Percentiles rank a stretch among this genome's conserved stretches.
Evolutionary conservation across 345 rosid species (phyloP).

Genomic region (Syzygium oleosum): DNA sequence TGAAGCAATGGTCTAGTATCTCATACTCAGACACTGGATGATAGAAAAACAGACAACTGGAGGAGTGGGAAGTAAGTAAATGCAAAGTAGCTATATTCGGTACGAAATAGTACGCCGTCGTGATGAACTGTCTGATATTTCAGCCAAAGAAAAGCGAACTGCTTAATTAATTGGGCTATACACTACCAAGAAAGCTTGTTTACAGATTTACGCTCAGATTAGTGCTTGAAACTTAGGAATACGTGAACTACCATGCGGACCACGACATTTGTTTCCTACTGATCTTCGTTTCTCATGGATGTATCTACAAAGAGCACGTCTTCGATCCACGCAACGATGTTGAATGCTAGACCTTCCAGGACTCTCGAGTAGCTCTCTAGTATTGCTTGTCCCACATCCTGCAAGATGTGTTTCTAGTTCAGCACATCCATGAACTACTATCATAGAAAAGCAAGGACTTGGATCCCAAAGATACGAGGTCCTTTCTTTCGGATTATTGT

Average conservation of each 20-base stretch:
- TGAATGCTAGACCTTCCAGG: constrained; percentile 16
- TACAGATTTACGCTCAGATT: not conserved
- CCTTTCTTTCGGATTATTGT: not conserved
- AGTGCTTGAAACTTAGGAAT: not conserved
- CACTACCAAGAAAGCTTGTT: not conserved
- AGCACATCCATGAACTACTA: not conserved
- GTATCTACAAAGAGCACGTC: constrained; percentile 7
- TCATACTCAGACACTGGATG: not conserved
- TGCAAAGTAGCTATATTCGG: not conserved
- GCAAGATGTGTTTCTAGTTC: not conserved
- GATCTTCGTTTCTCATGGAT: not conserved
- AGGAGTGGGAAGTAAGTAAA: not conserved
- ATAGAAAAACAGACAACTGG: not conserved
- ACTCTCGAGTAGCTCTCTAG: constrained; percentile 19
- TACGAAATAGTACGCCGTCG: not conserved
- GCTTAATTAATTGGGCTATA: not conserved
- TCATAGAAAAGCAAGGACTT: not conserved
- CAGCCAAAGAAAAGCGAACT: not conserved
- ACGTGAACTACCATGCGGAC: not conserved
- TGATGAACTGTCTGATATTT: not conserved
- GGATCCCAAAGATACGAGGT: not conserved
- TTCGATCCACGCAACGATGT: constrained; percentile 15
- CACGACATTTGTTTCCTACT: not conserved
- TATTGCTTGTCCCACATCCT: constrained; percentile 15
- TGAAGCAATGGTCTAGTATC: not conserved